phyloP scores from a whole-genome alignment of 2,329 filamentous ascomycete species.

The Nothophoma quercina region DNA sequence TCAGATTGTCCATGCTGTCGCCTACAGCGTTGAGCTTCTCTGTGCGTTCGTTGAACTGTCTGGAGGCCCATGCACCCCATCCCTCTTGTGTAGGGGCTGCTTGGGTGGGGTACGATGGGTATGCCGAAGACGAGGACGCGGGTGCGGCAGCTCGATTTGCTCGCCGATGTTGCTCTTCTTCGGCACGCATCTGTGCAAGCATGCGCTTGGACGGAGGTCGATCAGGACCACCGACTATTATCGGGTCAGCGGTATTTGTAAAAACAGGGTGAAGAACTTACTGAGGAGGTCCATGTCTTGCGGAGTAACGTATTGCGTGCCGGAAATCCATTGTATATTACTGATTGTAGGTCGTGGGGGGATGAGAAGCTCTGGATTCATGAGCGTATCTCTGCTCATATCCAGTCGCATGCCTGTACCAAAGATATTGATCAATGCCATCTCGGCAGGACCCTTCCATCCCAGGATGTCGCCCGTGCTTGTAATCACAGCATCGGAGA shows the following conservation, averaged over 20 bases:
- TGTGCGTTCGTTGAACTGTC: constrained; percentile 88
- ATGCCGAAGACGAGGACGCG: constrained; percentile 42
- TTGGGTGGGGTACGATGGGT: constrained; percentile 30
- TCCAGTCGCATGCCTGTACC: constrained; percentile 71
- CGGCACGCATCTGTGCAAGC: constrained; percentile 78
- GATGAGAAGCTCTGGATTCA: constrained; percentile 76
- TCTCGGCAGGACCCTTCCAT: constrained; percentile 87
- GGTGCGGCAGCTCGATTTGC: constrained; percentile 43
- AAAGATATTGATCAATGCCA: constrained; percentile 85
- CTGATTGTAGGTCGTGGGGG: constrained; percentile 91
- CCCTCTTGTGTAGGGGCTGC: constrained; percentile 53
- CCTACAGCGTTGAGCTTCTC: constrained; percentile 84
- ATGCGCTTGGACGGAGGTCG: constrained; percentile 88
- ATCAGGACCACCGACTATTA: constrained; percentile 79
- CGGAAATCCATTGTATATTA: constrained; percentile 94
- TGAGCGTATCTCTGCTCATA: constrained; percentile 72
- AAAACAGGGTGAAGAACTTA: constrained; percentile 35
- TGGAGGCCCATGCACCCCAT: constrained; percentile 79
- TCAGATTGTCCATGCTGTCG: constrained; percentile 83
- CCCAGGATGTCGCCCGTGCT: constrained; percentile 82
- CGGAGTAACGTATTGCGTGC: constrained; percentile 88
- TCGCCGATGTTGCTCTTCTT: constrained; percentile 66
- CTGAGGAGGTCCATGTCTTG: constrained; percentile 86
- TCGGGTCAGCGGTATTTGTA: constrained; percentile 3
- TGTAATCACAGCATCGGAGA: constrained; percentile 73